Percentiles rank a stretch among this genome's conserved stretches.
These are phyloP conservation scores for Sugiyamaella japonica DNA, from an alignment of 1,139 yeast species.

Conservation along the genomic window DNA sequence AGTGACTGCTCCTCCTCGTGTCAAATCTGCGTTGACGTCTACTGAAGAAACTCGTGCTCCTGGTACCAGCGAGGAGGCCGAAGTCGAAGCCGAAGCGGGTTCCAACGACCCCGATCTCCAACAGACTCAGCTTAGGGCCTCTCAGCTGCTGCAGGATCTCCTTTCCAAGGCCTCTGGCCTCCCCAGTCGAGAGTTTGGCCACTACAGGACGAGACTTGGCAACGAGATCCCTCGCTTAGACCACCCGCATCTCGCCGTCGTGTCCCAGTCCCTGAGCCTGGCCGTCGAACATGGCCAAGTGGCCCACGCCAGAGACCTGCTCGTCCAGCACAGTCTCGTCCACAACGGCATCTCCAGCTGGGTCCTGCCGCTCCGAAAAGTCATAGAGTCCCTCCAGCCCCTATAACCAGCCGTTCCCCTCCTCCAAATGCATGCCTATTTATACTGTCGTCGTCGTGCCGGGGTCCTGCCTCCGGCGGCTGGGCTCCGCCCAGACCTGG, in stretches of 20 bases:
- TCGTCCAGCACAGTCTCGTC: conserved; percentile 50
- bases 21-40: background rate
- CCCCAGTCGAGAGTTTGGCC: conserved; percentile 43
- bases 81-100: background rate
- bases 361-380: conserved; percentile 56
- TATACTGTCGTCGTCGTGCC: background rate
- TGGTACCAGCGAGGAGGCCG: too few species aligned
- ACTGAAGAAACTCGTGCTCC: too few species aligned
- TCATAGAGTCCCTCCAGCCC: conserved; percentile 42
- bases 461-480: background rate
- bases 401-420: background rate
- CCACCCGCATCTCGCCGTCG: conserved; percentile 30
- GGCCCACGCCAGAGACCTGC: conserved; percentile 37
- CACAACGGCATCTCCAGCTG: conserved; percentile 56
- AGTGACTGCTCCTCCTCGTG: background rate
- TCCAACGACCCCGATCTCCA: background rate
- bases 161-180: conserved; percentile 31
- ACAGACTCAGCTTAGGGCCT: conserved; percentile 30
- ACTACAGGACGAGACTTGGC: conserved; percentile 43
- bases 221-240: conserved; percentile 31
- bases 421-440: background rate
- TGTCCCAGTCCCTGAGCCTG: conserved; percentile 27
- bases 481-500: too few species aligned
- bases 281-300: conserved; percentile 19
- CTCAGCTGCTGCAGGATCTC: conserved; percentile 24